Base-by-base conservation (phyloP, 768 basidiomycete species). In the Tulasnella sp. region DNA sequence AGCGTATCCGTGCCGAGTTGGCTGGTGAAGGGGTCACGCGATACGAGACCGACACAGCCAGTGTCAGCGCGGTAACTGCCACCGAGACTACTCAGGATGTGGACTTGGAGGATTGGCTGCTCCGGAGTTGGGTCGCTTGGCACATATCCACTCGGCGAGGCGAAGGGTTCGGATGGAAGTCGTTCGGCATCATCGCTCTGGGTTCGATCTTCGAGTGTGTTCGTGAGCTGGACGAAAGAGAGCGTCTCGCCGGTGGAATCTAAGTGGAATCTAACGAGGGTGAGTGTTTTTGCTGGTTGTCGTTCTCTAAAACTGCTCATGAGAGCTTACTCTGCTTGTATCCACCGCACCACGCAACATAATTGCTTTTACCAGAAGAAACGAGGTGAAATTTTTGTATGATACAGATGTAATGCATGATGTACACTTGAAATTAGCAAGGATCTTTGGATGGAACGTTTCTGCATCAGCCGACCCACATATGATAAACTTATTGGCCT, bases 151-250 rank as follows among this genome's bases (percentile, higher is more conserved):
- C 70, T 2, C 49, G 70, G 49, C 61, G 62, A 0, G 64, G 67
- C n/a, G 67, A 59, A 34, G 44, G 22, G 15, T 84, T 83, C 62
- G 83, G 82, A 0, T 80, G 79, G 25, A 73, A 76, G 55, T 82
- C 79, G 65, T 85, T 83, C 66, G 75, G 77, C 22, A 84, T 80
- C 78, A 67, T 85, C 22, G 75, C 79, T 4, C 69, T 85, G 34
- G 77, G 79, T 1, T 73, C 73, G 3, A 72, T 82, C 34, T 84
- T 84, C 59, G 82, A 83, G 19, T 67, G 69, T 1, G 70, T 76
- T 49, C 34, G 46, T 25, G 30, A 34, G 30, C 27, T 64, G 15
- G 57, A 64, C 29, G 61, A 52, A 11, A 27, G 31, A 8, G 60
- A 62, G n/a, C 25, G 45, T 21, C 45, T 48, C 15, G 34, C 34